These are phyloP conservation scores for Trichosphaerium sp. DNA, from an alignment of 78 protist species.

Conservation along the genomic window DNA sequence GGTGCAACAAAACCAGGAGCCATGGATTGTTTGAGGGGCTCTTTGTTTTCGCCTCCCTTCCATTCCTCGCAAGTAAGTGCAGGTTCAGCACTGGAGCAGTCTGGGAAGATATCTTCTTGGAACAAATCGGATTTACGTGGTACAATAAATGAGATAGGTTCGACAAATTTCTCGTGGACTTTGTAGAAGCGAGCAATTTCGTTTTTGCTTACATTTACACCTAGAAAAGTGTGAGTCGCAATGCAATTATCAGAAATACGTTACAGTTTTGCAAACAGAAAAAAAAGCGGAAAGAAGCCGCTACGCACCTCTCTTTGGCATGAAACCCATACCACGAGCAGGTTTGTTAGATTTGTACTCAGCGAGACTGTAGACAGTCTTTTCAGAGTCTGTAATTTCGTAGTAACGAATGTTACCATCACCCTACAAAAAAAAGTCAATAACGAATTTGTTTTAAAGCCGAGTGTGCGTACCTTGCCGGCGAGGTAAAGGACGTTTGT, in stretches of 20 bases:
- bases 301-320: slow-evolving; percentile 91
- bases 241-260: no score
- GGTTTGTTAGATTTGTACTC: slow-evolving; percentile 76
- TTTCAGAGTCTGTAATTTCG: slow-evolving; percentile 71
- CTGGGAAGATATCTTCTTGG: slow-evolving; percentile 90
- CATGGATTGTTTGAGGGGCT: slow-evolving; percentile 51
- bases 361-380: slow-evolving; percentile 52
- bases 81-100: slow-evolving; percentile 65
- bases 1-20: slow-evolving; percentile 56
- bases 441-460: no score
- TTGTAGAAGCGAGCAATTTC: slow-evolving; percentile 82
- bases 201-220: slow-evolving; percentile 46
- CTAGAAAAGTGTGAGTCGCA: no score
- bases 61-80: slow-evolving; percentile 72
- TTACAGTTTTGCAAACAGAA: no score
- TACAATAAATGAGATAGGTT: slow-evolving; percentile 76
- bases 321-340: slow-evolving; percentile 66
- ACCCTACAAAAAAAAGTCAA: no score
- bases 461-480: no score
- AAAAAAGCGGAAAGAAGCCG: no score
- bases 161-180: slow-evolving; percentile 50
- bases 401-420: slow-evolving; percentile 94
- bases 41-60: slow-evolving; percentile 59
- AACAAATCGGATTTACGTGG: slow-evolving; percentile 86
- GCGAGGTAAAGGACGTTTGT: slow-evolving; percentile 72